Evolutionary conservation across 768 basidiomycete species (phyloP).

Genomic region (Amanita fuliginea): DNA sequence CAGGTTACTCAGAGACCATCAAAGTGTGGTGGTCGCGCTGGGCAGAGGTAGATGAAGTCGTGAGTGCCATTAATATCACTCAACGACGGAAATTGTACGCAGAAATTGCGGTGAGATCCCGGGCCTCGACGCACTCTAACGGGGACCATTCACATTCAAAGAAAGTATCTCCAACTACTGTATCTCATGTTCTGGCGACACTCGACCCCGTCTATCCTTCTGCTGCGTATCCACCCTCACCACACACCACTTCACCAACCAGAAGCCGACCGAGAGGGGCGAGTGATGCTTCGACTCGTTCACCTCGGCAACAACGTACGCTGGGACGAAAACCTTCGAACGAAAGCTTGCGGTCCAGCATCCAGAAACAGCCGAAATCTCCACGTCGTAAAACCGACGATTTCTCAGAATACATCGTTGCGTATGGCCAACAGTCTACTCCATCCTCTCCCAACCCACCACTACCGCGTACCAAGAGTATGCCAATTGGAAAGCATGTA

Average conservation of each 20-base stretch:
- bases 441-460: constrained; percentile 1
- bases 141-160: constrained; percentile 10
- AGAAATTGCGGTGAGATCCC: constrained; percentile 3
- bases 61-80: constrained; percentile 13
- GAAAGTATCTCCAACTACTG: constrained; percentile 3
- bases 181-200: constrained; percentile 14
- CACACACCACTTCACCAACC: constrained; percentile 8
- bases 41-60: constrained; percentile 47
- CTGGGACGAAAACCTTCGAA: constrained; percentile 14
- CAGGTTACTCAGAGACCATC: constrained; percentile 56
- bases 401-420: neutral
- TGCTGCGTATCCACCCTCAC: neutral
- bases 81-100: constrained; percentile 4
- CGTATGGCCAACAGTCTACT: neutral
- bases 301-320: constrained; percentile 5
- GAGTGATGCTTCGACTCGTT: constrained; percentile 13
- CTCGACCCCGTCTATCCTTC: constrained; percentile 15
- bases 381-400: constrained; percentile 8
- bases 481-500: constrained; percentile 14
- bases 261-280: constrained; percentile 16
- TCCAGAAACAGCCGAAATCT: constrained; percentile 13
- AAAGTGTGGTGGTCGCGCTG: constrained; percentile 63
- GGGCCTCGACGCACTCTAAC: constrained; percentile 8
- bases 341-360: constrained; percentile 13
- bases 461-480: constrained; percentile 39